Conservation (phyloP, 139 green algal genomes). For the Marvania coccoides region DNA sequence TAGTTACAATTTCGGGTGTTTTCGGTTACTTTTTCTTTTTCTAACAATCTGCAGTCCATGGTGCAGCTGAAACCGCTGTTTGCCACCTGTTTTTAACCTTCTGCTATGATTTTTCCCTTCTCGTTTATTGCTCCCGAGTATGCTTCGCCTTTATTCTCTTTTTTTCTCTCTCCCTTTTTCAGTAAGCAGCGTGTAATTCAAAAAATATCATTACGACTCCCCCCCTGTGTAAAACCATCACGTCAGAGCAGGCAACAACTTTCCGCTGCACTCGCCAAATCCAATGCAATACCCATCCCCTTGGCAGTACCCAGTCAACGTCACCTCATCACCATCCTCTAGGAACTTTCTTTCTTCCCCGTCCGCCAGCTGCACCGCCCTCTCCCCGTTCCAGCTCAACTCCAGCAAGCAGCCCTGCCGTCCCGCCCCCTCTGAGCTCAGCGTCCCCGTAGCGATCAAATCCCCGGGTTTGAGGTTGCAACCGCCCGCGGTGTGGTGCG, state of each 20-base stretch:
- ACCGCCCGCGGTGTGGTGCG: conserved; percentile 84
- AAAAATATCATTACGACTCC: too few species aligned
- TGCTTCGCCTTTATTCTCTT: too few species aligned
- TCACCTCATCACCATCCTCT: conserved; percentile 73
- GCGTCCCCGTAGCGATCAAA: conserved; percentile 82
- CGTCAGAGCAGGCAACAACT: conserved; percentile 20
- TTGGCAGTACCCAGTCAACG: conserved; percentile 56
- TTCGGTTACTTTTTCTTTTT: too few species aligned
- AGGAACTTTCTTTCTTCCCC: conserved; percentile 50
- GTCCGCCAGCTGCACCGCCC: conserved; percentile 29
- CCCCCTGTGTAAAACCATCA: too few species aligned
- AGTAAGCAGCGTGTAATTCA: too few species aligned
- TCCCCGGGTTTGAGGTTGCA: conserved; percentile 84
- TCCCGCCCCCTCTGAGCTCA: conserved; percentile 41
- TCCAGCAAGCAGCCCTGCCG: conserved; percentile 61
- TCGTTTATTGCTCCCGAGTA: too few species aligned
- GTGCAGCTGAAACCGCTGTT: too few species aligned
- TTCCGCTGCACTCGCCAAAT: conserved; percentile 70
- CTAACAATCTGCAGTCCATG: too few species aligned
- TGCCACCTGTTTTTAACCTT: too few species aligned
- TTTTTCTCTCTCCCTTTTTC: too few species aligned
- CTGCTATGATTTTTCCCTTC: too few species aligned
- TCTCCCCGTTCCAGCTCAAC: conserved; percentile 39
- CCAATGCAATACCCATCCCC: conserved; percentile 49
- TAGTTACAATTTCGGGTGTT: too few species aligned